These are phyloP conservation scores for Sporothrix inflata DNA, from an alignment of 2,329 filamentous ascomycete genomes.

Conservation along the genomic window DNA sequence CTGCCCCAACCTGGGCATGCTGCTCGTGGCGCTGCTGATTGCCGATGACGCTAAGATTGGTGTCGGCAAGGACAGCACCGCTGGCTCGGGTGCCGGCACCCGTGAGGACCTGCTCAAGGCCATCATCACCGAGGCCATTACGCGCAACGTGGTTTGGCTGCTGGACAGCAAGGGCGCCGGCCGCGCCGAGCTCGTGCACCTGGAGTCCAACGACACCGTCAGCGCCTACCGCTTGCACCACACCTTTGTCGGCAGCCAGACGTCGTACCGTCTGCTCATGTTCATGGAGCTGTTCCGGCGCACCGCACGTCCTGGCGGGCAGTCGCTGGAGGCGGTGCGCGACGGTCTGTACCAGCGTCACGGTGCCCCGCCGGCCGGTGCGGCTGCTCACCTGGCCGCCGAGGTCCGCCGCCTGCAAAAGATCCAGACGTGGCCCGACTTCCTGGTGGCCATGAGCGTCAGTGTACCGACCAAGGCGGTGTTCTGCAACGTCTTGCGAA, in stretches of 20 bases:
- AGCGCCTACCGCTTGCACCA: constrained; percentile 52
- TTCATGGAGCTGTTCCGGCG: constrained; percentile 55
- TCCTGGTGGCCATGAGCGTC: constrained; percentile 50
- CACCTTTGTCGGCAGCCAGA: constrained; percentile 51
- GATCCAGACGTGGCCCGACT: constrained; percentile 48
- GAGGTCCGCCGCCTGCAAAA: constrained; percentile 49
- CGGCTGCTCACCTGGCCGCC: constrained; percentile 46
- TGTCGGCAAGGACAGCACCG: background rate
- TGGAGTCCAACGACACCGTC: constrained; percentile 46
- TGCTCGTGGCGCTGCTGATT: constrained; percentile 53
- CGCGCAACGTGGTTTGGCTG: constrained; percentile 57
- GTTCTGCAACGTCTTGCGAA: constrained; percentile 43
- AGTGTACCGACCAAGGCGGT: constrained; percentile 33
- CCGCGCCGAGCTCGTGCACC: constrained; percentile 50
- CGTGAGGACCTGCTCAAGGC: constrained; percentile 41
- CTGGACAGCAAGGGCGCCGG: constrained; percentile 45
- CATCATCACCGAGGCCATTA: constrained; percentile 54
- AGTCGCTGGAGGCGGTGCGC: constrained; percentile 45
- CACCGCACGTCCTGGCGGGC: constrained; percentile 43
- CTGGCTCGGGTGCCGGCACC: constrained; percentile 42
- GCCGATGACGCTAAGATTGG: constrained; percentile 41
- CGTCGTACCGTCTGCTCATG: constrained; percentile 56
- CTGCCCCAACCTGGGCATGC: constrained; percentile 53
- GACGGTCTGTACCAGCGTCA: constrained; percentile 52
- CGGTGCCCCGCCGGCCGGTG: constrained; percentile 49